Base-by-base conservation (phyloP, 345 rosid genomes). In the Adansonia digitata region DNA sequence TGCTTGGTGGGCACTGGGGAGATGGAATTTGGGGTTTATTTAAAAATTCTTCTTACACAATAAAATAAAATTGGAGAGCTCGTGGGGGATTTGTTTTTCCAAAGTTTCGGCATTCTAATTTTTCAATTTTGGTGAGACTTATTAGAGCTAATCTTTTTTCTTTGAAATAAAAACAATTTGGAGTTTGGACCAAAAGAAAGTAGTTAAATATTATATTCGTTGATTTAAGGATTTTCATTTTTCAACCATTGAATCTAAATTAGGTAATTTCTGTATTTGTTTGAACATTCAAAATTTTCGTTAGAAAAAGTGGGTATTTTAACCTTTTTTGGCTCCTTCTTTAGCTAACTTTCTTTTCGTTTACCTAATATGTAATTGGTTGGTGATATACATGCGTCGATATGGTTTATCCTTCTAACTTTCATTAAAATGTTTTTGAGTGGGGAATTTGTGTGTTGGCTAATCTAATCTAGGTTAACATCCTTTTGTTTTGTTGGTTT, bases 71-170 rank as follows among this genome's bases (percentile, higher is more conserved):
- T 64, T n/a, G 48, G 29, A n/a, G 1, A 9, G 35, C 62, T 24
- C 62, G 17, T 56, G 17, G 34, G 26, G 48, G 7, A 20, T 37
- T 39, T 64, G 1, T 4, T 64, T 64, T 64, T 64, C n/a, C n/a
- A n/a, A n/a, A n/a, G n/a, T n/a, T n/a, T n/a, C n/a, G 48, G 39
- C 27, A 39, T 64, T 34, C 48, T n/a, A 10, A 64, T 37, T 39
- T 63, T 64, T 29, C 69, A 37, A n/a, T 39, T 64, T n/a, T 64
- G 48, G 69, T 64, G 69, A n/a, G n/a, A n/a, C n/a, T 63, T 17
- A 18, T 15, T 49, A 49, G n/a, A n/a, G n/a, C n/a, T n/a, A n/a
- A n/a, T n/a, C n/a, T n/a, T n/a, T n/a, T n/a, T n/a, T n/a, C n/a
- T n/a, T n/a, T n/a, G n/a, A n/a, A n/a, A n/a, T n/a, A n/a, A n/a